Evolutionary conservation across 192 early-diverging fungal species (phyloP).

Genomic region (Coemansia sp.): DNA sequence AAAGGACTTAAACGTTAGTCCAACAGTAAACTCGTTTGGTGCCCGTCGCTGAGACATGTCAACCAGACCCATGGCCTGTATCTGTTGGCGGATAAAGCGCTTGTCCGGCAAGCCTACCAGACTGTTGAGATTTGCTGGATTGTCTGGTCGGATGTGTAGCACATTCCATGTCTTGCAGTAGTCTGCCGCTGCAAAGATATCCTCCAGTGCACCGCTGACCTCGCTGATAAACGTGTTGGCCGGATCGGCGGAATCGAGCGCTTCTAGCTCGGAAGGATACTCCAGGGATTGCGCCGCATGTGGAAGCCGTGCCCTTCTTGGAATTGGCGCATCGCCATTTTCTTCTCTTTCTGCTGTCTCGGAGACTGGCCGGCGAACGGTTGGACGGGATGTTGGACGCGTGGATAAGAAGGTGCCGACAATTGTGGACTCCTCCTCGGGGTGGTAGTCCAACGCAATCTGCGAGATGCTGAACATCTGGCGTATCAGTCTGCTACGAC

Average conservation of each 20-base stretch:
- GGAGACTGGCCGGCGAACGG: constrained; percentile 12
- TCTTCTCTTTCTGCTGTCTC: background rate
- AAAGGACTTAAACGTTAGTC: constrained; percentile 71
- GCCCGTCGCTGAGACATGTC: constrained; percentile 69
- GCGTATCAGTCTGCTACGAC: constrained; percentile 73
- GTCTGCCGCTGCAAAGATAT: constrained; percentile 73
- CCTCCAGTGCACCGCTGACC: constrained; percentile 67
- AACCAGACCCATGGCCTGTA: constrained; percentile 66
- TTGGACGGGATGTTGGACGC: constrained; percentile 69
- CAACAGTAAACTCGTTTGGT: constrained; percentile 67
- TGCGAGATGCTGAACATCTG: constrained; percentile 70
- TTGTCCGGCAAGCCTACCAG: constrained; percentile 58
- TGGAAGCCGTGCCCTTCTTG: background rate
- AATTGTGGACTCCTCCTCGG: constrained; percentile 68
- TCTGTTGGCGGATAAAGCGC: constrained; percentile 65
- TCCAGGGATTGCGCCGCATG: constrained; percentile 8
- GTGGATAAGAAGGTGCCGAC: constrained; percentile 75
- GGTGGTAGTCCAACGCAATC: constrained; percentile 73
- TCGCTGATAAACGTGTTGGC: constrained; percentile 56
- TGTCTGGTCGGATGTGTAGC: constrained; percentile 76
- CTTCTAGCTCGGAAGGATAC: constrained; percentile 11
- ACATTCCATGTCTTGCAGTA: constrained; percentile 81
- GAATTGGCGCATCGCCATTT: background rate
- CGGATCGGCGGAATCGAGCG: constrained; percentile 33
- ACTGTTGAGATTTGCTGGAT: constrained; percentile 19